These are phyloP conservation scores for Pseudonitzschia multistriata DNA, from an alignment of 108 stramenopile species.

Conservation along the genomic window DNA sequence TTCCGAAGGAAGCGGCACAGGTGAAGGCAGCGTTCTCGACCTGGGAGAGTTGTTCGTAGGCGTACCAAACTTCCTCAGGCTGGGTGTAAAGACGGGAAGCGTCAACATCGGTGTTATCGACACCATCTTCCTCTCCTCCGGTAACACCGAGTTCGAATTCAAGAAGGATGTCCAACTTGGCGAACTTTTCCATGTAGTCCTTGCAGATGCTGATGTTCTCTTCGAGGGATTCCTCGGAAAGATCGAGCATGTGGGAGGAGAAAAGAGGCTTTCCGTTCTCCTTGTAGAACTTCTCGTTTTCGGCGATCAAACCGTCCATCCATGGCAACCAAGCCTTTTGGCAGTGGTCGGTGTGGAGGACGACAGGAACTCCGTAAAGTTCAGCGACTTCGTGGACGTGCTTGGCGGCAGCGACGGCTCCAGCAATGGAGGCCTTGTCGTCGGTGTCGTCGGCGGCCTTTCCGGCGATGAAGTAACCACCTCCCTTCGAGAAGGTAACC, in stretches of 20 bases:
- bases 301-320: constrained; percentile 93
- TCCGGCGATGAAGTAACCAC: constrained; percentile 92
- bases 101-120: constrained; percentile 92
- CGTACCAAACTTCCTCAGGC: constrained; percentile 91
- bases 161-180: constrained; percentile 86
- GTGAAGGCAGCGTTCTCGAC: constrained; percentile 80
- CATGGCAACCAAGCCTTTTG: constrained; percentile 93
- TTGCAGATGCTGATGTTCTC: constrained; percentile 98
- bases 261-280: constrained; percentile 88
- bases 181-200: constrained; percentile 87
- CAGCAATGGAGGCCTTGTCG: constrained; percentile 88
- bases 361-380: constrained; percentile 92
- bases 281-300: constrained; percentile 87
- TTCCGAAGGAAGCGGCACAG: constrained; percentile 92
- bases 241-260: constrained; percentile 96
- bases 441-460: constrained; percentile 85
- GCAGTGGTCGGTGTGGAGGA: constrained; percentile 97
- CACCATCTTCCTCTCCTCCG: constrained; percentile 97
- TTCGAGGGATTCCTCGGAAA: constrained; percentile 94
- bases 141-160: constrained; percentile 98
- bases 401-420: constrained; percentile 87
- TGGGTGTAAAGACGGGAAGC: constrained; percentile 93
- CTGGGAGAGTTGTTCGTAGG: constrained; percentile 87
- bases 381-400: constrained; percentile 94
- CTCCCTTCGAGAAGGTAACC: constrained; percentile 93